Percentiles rank a stretch among this genome's conserved stretches.
These are phyloP conservation scores for Termitomyces sp. DNA, from an alignment of 768 basidiomycete genomes.

Conservation along the genomic window DNA sequence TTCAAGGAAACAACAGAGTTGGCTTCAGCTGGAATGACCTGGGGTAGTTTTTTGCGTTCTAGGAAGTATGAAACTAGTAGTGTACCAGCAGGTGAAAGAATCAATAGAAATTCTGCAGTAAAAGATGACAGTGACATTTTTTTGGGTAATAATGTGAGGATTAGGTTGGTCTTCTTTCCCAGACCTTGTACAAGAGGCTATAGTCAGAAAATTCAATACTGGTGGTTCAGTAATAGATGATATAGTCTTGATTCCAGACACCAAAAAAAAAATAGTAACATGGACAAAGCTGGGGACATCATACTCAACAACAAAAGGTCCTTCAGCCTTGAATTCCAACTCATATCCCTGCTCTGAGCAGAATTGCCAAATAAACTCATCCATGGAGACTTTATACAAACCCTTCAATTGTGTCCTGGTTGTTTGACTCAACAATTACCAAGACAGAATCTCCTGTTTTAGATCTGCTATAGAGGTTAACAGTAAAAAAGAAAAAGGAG, in stretches of 20 bases:
- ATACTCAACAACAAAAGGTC: constrained; percentile 59
- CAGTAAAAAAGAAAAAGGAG: constrained; percentile 27
- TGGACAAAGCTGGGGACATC: constrained; percentile 77
- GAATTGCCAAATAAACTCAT: background rate
- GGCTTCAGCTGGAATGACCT: constrained; percentile 69
- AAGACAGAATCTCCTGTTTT: constrained; percentile 79
- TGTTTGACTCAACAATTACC: constrained; percentile 71
- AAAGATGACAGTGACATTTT: constrained; percentile 71
- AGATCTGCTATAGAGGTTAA: constrained; percentile 50
- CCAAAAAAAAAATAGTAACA: constrained; percentile 80
- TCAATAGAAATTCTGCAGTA: constrained; percentile 87
- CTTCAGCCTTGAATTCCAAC: constrained; percentile 77
- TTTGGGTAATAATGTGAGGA: no score
- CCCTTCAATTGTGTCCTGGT: constrained; percentile 69
- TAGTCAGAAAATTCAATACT: background rate
- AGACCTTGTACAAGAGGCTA: no score
- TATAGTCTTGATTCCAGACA: constrained; percentile 82
- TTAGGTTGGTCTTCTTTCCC: no score
- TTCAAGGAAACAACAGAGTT: constrained; percentile 44
- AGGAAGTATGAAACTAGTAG: constrained; percentile 86
- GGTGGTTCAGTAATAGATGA: background rate
- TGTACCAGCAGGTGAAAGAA: constrained; percentile 79
- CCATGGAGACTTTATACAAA: constrained; percentile 22
- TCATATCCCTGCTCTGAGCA: constrained; percentile 72
- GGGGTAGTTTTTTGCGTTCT: constrained; percentile 53